phyloP scores from a whole-genome alignment of 768 basidiomycete genomes.

The Boletales sp. region DNA sequence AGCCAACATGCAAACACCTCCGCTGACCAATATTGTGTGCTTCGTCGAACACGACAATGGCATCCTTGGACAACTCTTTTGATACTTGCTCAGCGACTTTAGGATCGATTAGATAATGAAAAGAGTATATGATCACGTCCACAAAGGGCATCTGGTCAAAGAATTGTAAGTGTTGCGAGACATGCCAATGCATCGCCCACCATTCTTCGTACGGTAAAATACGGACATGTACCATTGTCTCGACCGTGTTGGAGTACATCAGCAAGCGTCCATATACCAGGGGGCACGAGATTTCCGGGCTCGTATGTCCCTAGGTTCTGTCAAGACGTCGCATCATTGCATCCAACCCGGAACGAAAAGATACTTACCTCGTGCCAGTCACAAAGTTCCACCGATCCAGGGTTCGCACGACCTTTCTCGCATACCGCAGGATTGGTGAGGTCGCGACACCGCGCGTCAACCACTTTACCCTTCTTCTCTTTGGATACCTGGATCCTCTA shows the following conservation, averaged over 20 bases:
- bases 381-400: conserved; percentile 88
- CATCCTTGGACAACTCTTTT: conserved; percentile 94
- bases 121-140: conserved; percentile 97
- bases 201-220: conserved; percentile 95
- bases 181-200: conserved; percentile 40
- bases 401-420: conserved; percentile 80
- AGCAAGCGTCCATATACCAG: conserved; percentile 91
- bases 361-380: conserved; percentile 88
- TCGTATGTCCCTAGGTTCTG: conserved; percentile 84
- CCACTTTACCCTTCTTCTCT: conserved; percentile 97
- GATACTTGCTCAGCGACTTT: conserved; percentile 99
- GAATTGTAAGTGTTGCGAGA: background rate
- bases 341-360: background rate
- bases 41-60: conserved; percentile 98
- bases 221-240: conserved; percentile 85
- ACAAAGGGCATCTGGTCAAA: conserved; percentile 87
- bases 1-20: background rate
- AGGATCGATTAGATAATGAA: conserved; percentile 97
- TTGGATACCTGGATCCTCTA: conserved; percentile 67
- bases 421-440: conserved; percentile 81
- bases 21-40: conserved; percentile 94
- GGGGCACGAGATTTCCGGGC: conserved; percentile 74
- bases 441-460: conserved; percentile 96
- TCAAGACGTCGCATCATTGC: background rate
- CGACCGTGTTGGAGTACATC: conserved; percentile 88